Evolutionary conservation across 495 filamentous ascomycete genomes (phyloP), one percentile per base, ranked within the genome.

Genomic region (Penicillium salamii): DNA sequence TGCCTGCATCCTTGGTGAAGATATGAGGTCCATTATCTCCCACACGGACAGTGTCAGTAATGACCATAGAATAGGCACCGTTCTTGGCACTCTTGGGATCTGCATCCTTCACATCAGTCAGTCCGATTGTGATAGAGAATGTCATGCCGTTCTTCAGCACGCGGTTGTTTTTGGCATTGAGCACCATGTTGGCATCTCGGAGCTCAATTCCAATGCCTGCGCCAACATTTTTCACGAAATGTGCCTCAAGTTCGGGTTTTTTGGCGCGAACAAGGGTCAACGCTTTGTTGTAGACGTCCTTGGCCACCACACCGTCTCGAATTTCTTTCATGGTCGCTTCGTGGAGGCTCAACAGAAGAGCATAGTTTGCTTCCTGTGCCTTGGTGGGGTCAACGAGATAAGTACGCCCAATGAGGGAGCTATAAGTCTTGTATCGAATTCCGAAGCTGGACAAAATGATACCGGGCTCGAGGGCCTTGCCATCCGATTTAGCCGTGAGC

Each of bases 381-480:
- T 95, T 96, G 69, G 90, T 97, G 26, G 93, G 93, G 63, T 97
- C 93, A 24, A 99, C 95, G 54, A 99, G 75, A 66, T 93, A 99
- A 32, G 93, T 97, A 54, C 93, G 83, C 18, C 83, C 91, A 50
- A 99, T 86, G 48, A 90, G 78, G 13, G 89, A 93, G 63, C 85
- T 87, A 66, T 99, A 99, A 7, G 89, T 90, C 65, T 91, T 92
- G 69, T 99, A 97, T 50, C 93, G 80, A 18, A 97, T 77, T 40
- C 93, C 93, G 67, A 97, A 87, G 13, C 86, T 86, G 21, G 89
- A 86, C 52, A 97, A 78, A 58, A 99, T 99, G 52, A 96, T 87
- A 17, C 93, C 93, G 1, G 91, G 80, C 59, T 96, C 89, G n/a
- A 99, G 81, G 49, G 89, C 86, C 55, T 85, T 88, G 42, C 87